Evolutionary conservation across 352 stramenopile genomes (phyloP).

Genomic region (Globisporangium nagaii): DNA sequence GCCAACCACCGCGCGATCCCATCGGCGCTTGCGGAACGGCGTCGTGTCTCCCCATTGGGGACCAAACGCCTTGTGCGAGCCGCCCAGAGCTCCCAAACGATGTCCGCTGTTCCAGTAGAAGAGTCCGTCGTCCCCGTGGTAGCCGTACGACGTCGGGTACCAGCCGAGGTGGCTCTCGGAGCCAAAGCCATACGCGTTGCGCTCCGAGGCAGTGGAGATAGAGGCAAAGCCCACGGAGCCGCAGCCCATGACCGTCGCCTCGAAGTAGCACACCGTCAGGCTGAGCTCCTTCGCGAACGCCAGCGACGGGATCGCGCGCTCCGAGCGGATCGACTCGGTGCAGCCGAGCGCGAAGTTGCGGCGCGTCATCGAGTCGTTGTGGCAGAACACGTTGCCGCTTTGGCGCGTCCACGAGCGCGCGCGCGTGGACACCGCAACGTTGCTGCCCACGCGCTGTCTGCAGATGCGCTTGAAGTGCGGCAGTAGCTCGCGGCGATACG

Average conservation of each 20-base stretch:
- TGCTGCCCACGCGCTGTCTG: slow-evolving; percentile 4
- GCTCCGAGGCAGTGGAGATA: slow-evolving; percentile 4
- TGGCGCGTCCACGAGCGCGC: slow-evolving; percentile 16
- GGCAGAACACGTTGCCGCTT: slow-evolving; percentile 18
- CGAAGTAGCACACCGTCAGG: slow-evolving; percentile 28
- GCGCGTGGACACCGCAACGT: slow-evolving; percentile 21
- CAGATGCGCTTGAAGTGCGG: slow-evolving; percentile 17
- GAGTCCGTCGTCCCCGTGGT: slow-evolving; percentile 26
- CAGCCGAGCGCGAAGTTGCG: slow-evolving; percentile 16
- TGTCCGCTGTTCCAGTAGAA: slow-evolving; percentile 36
- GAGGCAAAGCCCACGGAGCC: slow-evolving; percentile 26
- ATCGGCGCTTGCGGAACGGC: not conserved
- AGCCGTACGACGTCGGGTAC: slow-evolving; percentile 30
- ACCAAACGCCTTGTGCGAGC: slow-evolving; percentile 9
- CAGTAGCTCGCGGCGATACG: not conserved
- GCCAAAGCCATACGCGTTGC: slow-evolving; percentile 22
- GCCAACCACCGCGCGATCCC: slow-evolving; percentile 12
- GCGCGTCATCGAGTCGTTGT: slow-evolving; percentile 23
- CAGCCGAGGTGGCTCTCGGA: slow-evolving; percentile 31
- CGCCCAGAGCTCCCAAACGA: too few relatives aligned
- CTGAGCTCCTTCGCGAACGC: not conserved
- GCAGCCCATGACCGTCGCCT: slow-evolving; percentile 17
- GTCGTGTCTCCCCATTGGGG: slow-evolving; percentile 15
- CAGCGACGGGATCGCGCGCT: slow-evolving; percentile 11
- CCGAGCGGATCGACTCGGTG: slow-evolving; percentile 27